phyloP scores from a whole-genome alignment of 1,284 basidiomycete species.

The Sphaerobolus stellatus region DNA sequence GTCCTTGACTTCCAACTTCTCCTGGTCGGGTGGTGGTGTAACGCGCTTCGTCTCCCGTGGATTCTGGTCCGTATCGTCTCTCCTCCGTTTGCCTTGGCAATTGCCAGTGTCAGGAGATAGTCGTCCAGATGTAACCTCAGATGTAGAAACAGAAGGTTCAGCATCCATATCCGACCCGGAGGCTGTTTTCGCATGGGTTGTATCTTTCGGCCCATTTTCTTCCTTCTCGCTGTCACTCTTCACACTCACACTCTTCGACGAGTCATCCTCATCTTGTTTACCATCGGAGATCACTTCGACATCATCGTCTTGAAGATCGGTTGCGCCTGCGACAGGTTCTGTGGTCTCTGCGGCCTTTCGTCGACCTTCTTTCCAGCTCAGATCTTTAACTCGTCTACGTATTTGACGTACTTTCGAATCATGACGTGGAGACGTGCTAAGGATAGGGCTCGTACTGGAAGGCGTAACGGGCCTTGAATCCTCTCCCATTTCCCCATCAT shows the following conservation, averaged over 20 bases:
- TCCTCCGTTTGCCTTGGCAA: constrained; percentile 41
- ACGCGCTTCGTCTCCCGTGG: constrained; percentile 62
- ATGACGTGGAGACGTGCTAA: constrained; percentile 62
- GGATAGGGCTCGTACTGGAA: constrained; percentile 20
- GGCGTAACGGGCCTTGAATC: constrained; percentile 39
- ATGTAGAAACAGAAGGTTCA: neutral
- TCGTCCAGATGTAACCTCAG: no score
- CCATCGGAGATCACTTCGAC: constrained; percentile 22
- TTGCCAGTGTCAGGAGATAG: constrained; percentile 2
- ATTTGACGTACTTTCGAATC: constrained; percentile 74
- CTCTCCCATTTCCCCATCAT: constrained; percentile 56
- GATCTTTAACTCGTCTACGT: constrained; percentile 72
- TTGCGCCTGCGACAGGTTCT: constrained; percentile 14
- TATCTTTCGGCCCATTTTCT: constrained; percentile 27
- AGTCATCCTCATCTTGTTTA: constrained; percentile 16
- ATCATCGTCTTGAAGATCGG: constrained; percentile 38
- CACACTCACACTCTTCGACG: constrained; percentile 18
- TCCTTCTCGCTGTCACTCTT: constrained; percentile 34
- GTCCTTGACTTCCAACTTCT: constrained; percentile 22
- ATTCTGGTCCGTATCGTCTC: constrained; percentile 59
- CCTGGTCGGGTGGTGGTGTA: constrained; percentile 64
- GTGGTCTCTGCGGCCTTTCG: constrained; percentile 29
- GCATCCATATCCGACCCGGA: no score
- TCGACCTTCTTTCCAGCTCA: constrained; percentile 58
- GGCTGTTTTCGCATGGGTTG: constrained; percentile 22